Evolutionary conservation across 2,329 filamentous ascomycete species (phyloP).

Genomic region (Apiospora kogelbergensis): DNA sequence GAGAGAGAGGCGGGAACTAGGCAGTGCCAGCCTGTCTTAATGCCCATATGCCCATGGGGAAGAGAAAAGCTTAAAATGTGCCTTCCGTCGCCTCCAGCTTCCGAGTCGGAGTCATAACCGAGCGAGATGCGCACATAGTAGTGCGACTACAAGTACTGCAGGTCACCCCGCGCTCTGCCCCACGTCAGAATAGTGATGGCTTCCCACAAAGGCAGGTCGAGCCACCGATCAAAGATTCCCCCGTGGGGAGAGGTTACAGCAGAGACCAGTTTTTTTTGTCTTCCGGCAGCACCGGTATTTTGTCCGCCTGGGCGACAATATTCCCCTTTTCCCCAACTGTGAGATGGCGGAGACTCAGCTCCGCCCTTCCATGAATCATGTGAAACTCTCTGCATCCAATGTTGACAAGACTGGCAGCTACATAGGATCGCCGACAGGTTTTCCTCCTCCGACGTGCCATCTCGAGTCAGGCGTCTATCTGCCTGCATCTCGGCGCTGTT

Average conservation of each 20-base stretch:
- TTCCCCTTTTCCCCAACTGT: background rate
- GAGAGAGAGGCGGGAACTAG: background rate
- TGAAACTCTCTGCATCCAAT: background rate
- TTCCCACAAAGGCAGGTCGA: background rate
- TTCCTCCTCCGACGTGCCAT: background rate
- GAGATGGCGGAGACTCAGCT: background rate
- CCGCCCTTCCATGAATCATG: slow-evolving; percentile 1
- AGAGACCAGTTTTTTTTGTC: too few relatives aligned
- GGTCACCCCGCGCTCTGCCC: background rate
- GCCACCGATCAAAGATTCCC: background rate
- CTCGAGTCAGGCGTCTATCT: background rate
- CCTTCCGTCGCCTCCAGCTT: background rate
- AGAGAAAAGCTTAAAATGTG: background rate
- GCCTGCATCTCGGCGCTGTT: background rate
- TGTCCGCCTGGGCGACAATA: background rate
- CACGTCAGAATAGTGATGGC: background rate
- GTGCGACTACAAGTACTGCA: background rate
- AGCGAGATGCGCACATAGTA: background rate
- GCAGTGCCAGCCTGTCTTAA: background rate
- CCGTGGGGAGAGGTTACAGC: background rate
- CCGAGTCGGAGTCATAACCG: background rate
- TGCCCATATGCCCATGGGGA: too few relatives aligned
- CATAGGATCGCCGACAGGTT: background rate
- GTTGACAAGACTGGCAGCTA: background rate
- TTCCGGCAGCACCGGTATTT: background rate